Evolutionary conservation across 2,329 filamentous ascomycete genomes (phyloP).

Genomic region (Neospermospora avenae): DNA sequence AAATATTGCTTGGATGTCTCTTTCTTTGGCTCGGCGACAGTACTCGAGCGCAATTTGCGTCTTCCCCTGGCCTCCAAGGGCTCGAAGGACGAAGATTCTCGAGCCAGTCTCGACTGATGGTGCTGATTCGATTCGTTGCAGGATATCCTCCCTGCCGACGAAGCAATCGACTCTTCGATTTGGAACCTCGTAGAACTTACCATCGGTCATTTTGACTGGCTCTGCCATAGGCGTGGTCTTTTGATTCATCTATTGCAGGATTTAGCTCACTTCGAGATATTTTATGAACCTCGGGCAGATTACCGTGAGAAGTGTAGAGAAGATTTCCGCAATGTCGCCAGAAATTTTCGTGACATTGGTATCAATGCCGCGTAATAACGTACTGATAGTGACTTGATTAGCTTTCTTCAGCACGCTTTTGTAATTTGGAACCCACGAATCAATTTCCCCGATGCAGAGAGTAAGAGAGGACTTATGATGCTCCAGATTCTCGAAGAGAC

Average conservation of each 20-base stretch:
- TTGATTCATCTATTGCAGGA: neutral
- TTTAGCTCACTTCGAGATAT: neutral
- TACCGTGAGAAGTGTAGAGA: neutral
- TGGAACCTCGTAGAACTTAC: conserved; percentile 11
- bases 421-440: neutral
- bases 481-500: neutral
- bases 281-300: neutral
- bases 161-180: conserved; percentile 16
- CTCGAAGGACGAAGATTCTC: conserved; percentile 20
- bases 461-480: neutral
- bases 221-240: neutral
- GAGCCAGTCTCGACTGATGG: conserved; percentile 3
- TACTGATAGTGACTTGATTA: too few relatives aligned
- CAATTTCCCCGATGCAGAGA: neutral
- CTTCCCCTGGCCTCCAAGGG: conserved; percentile 28
- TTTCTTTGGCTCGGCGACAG: conserved; percentile 15
- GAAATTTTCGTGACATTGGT: too few relatives aligned
- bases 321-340: too few relatives aligned
- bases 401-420: too few relatives aligned
- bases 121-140: conserved; percentile 16
- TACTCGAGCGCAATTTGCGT: conserved; percentile 27
- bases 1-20: conserved; percentile 12
- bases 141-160: conserved; percentile 21
- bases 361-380: too few relatives aligned
- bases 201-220: neutral